phyloP scores from a whole-genome alignment of 306 rosid genomes.

The Hippophae tibetana region DNA sequence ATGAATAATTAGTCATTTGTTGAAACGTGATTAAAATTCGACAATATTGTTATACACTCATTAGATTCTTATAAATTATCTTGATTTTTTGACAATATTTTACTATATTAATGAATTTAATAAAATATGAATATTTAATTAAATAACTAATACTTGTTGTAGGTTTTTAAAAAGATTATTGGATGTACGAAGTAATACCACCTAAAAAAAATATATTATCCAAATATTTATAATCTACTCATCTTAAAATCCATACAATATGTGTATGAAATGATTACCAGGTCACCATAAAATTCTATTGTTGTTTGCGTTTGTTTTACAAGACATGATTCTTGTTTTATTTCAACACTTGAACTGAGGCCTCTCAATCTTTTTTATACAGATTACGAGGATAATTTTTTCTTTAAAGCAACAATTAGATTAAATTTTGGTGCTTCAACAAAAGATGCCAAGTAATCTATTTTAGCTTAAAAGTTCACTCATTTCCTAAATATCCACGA shows the following conservation, averaged over 20 bases:
- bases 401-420: constrained; percentile 85
- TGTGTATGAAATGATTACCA: constrained; percentile 72
- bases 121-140: too few species aligned
- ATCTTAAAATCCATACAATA: neutral
- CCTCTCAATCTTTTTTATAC: constrained; percentile 88
- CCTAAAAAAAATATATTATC: too few species aligned
- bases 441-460: constrained; percentile 46
- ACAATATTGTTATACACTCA: too few species aligned
- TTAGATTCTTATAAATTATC: accelerated
- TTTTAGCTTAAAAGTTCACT: neutral
- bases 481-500: neutral
- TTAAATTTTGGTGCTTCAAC: constrained; percentile 79
- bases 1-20: too few species aligned
- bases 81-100: too few species aligned
- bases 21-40: too few species aligned
- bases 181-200: too few species aligned
- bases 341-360: constrained; percentile 82
- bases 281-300: constrained; percentile 65
- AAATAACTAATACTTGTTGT: too few species aligned
- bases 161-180: too few species aligned
- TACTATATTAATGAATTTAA: too few species aligned
- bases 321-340: constrained; percentile 80
- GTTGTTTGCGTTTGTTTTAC: constrained; percentile 90
- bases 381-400: constrained; percentile 70
- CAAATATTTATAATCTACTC: too few species aligned